Conservation (phyloP, 352 stramenopile species). For the Phytophthora capsici region DNA sequence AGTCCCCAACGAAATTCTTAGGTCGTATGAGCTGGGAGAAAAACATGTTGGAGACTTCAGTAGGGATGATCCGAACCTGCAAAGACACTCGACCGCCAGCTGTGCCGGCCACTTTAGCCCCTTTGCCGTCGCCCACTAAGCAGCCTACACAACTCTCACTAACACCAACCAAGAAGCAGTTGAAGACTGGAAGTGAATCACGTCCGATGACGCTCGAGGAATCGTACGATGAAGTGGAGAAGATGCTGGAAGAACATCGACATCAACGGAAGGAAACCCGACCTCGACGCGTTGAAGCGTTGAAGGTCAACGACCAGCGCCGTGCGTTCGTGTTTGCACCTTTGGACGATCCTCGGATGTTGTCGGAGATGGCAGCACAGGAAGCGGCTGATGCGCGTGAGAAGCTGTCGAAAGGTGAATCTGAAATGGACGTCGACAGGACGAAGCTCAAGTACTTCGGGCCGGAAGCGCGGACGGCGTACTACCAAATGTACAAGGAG, state of each 20-base stretch:
- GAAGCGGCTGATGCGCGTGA: conserved; percentile 16
- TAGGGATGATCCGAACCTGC: conserved; percentile 1
- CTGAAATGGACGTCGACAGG: conserved; percentile 23
- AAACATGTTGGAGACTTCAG: conserved; percentile 44
- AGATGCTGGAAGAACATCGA: conserved; percentile 52
- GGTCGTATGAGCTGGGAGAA: conserved; percentile 67
- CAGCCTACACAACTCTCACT: neutral
- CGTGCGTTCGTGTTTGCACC: conserved; percentile 54
- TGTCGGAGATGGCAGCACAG: conserved; percentile 37
- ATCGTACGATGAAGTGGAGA: conserved; percentile 57
- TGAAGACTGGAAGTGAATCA: neutral
- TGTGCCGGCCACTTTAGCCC: conserved; percentile 3
- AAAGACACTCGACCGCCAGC: conserved; percentile 7
- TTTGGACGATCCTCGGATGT: conserved; percentile 43
- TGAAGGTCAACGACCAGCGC: conserved; percentile 14
- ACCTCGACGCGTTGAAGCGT: conserved; percentile 20
- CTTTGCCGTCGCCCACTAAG: conserved; percentile 11
- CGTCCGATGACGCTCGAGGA: conserved; percentile 46
- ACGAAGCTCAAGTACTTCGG: conserved; percentile 60
- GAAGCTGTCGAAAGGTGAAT: conserved; percentile 27
- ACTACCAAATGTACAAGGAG: conserved; percentile 66
- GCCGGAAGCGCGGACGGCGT: conserved; percentile 39
- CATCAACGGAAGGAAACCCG: conserved; percentile 22
- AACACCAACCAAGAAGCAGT: conserved; percentile 10
- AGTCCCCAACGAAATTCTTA: conserved; percentile 38